Base-by-base conservation (phyloP, 2,329 filamentous ascomycete species). In the Claviceps digitariae region DNA sequence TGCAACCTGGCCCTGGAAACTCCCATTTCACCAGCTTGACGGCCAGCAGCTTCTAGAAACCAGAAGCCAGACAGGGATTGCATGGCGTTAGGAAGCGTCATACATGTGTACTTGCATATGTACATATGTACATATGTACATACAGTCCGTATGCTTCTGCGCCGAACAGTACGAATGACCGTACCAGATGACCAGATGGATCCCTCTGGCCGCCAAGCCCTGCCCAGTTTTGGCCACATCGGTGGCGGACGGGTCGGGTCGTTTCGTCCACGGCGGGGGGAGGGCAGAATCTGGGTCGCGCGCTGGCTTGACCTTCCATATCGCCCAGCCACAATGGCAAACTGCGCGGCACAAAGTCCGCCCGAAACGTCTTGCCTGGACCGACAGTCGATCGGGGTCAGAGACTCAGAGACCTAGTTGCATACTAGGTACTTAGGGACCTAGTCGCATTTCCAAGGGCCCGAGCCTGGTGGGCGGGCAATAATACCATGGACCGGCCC, bases 191-290 rank as follows among this genome's bases (percentile, higher is more conserved):
- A 25, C 27, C 27, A 2, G 17, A 48, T 48, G 47, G 47, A 49
- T 49, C 34, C 36, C 36, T 43, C 25, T 27, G 17, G 23, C 10
- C 7, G 29, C 17, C 38, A 29, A n/a, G 23, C 10, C 36, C 17
- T 46, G 13, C 47, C 47, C 40, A 46, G 20, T 50, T 46, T 21
- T 48, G 36, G 51, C 41, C 44, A 50, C 54, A 48, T 50, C 36
- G 41, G 52, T 52, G 54, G 52, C 54, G 52, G 52, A 52, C 52
- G 52, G 54, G 49, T 54, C 54, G 54, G 54, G 50, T 54, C 50
- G 54, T 50, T 49, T 56, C 50, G 52, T 50, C 48, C 41, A 46
- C 40, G 52, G 54, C 54, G 52, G 43, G 31, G 31, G 34, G 40
- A 56, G 45, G 48, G 38, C 45, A 45, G 21, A 53, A 34, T 34